Percentiles rank a stretch among this genome's conserved stretches.
phyloP scores from a whole-genome alignment of 306 rosid species.

The Sicyos baderoa region DNA sequence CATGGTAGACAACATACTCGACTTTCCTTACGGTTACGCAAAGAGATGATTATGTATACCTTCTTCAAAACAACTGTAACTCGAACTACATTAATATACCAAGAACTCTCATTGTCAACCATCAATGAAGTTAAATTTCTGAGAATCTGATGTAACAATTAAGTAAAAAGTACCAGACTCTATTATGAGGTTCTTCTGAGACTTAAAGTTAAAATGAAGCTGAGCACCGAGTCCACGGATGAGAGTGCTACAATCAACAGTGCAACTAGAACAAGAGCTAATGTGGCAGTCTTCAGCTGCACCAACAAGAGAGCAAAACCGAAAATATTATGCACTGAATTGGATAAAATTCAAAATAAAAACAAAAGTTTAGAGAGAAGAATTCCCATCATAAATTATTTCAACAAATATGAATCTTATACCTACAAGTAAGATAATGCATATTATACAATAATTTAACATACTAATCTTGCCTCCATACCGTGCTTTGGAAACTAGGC shows the following conservation, averaged over 20 bases:
- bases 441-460: neutral
- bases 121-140: neutral
- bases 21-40: neutral
- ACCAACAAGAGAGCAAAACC: conserved; percentile 20
- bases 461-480: conserved; percentile 26
- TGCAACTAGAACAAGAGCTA: conserved; percentile 73
- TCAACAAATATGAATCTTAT: neutral
- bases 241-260: conserved; percentile 65
- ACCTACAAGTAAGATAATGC: neutral
- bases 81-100: neutral
- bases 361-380: neutral
- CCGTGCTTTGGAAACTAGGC: conserved; percentile 74
- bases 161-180: neutral
- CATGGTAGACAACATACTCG: neutral
- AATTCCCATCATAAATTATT: neutral
- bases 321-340: neutral
- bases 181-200: conserved; percentile 41
- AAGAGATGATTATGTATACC: neutral
- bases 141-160: neutral
- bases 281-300: conserved; percentile 77
- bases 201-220: conserved; percentile 48
- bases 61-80: neutral
- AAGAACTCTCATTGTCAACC: neutral
- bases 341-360: neutral
- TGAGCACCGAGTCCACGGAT: conserved; percentile 65